A percentile compares a stretch with the other conserved stretches of the same genome.
These are phyloP conservation scores for Cyclocybe cylindracea DNA, from an alignment of 768 basidiomycete species.

Conservation along the genomic window DNA sequence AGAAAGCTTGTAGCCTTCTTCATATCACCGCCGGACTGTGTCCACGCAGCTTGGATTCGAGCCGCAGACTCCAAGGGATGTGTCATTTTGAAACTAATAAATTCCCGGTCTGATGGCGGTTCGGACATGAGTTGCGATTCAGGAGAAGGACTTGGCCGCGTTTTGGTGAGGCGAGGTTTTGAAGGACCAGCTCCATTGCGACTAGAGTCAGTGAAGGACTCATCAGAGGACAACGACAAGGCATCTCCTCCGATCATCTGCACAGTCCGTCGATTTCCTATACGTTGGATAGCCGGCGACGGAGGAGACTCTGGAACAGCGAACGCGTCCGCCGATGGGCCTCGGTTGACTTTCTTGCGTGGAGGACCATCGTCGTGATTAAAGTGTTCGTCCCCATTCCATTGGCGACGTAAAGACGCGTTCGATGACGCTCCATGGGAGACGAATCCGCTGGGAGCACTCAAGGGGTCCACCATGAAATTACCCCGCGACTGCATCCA, in stretches of 20 bases:
- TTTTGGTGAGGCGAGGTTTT: constrained; percentile 57
- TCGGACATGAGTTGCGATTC: constrained; percentile 27
- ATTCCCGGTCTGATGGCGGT: constrained; percentile 39
- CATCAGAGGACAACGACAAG: constrained; percentile 67
- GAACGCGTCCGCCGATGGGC: constrained; percentile 38
- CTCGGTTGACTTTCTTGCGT: constrained; percentile 68
- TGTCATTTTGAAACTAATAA: constrained; percentile 61
- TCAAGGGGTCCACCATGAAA: constrained; percentile 52
- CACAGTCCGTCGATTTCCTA: constrained; percentile 49
- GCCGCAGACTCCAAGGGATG: constrained; percentile 50
- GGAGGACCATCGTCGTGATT: constrained; percentile 65
- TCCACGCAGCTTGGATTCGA: constrained; percentile 68
- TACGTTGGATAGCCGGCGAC: constrained; percentile 61
- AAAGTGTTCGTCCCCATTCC: constrained; percentile 37
- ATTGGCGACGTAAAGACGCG: constrained; percentile 56
- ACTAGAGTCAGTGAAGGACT: constrained; percentile 56
- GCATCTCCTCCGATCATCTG: constrained; percentile 36
- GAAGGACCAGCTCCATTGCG: constrained; percentile 43
- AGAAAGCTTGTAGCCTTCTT: constrained; percentile 61
- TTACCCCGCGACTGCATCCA: constrained; percentile 37
- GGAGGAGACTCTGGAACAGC: constrained; percentile 47
- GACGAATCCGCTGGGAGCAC: constrained; percentile 59
- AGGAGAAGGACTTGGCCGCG: constrained; percentile 37
- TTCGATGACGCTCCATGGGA: constrained; percentile 39
- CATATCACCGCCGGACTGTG: constrained; percentile 58